Evolutionary conservation across 1,284 basidiomycete genomes (phyloP).

Genomic region (Ceratobasidium sp.): DNA sequence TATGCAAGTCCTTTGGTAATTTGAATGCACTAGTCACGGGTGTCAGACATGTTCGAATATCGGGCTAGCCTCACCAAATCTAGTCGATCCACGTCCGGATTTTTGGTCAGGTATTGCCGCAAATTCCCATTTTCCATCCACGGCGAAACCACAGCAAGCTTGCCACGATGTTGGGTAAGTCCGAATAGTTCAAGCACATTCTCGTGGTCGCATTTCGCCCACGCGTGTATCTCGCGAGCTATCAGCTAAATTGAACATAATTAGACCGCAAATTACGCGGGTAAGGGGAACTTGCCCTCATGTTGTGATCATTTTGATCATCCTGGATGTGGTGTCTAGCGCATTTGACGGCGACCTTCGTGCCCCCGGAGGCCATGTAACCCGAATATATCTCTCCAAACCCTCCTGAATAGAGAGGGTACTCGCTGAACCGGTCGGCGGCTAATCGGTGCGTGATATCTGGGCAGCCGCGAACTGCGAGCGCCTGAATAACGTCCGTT

Average conservation of each 20-base stretch:
- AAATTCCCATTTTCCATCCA: conserved; percentile 23
- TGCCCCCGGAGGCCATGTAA: neutral
- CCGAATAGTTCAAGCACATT: conserved; percentile 9
- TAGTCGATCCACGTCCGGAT: neutral
- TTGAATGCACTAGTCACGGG: neutral
- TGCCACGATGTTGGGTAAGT: neutral
- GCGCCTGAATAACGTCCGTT: neutral
- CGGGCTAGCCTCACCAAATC: neutral
- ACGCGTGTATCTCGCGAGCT: conserved; percentile 1
- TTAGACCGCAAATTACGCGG: neutral
- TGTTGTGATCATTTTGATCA: neutral
- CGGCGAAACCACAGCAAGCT: neutral
- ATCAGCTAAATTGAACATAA: neutral
- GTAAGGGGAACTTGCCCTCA: neutral
- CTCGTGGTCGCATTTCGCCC: neutral
- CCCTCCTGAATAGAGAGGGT: neutral
- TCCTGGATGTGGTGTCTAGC: neutral
- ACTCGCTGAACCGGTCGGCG: neutral
- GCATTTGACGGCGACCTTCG: conserved; percentile 8
- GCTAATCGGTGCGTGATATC: neutral
- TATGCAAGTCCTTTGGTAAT: neutral
- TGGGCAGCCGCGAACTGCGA: neutral
- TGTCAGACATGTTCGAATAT: neutral
- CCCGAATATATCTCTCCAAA: conserved; percentile 18
- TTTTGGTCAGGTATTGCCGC: neutral